Evolutionary conservation across 768 basidiomycete species (phyloP).

Genomic region (Russula sp.): DNA sequence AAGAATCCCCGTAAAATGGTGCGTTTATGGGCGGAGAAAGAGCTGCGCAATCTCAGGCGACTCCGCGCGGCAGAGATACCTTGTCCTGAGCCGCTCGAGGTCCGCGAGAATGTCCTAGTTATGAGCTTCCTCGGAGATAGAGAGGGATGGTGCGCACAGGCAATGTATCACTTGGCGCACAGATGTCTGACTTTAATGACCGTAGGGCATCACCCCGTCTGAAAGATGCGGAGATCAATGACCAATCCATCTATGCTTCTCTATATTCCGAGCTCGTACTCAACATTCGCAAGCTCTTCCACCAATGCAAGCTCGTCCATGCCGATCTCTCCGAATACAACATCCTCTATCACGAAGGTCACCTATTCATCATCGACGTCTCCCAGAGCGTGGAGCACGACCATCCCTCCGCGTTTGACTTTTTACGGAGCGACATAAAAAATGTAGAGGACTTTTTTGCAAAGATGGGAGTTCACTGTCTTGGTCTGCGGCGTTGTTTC

Average conservation of each 20-base stretch:
- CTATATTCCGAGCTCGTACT: conserved; percentile 82
- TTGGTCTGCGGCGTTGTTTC: conserved; percentile 81
- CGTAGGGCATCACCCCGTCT: conserved; percentile 86
- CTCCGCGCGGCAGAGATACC: conserved; percentile 77
- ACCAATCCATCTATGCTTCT: conserved; percentile 45
- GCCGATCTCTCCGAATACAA: conserved; percentile 99
- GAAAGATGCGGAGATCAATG: conserved; percentile 75
- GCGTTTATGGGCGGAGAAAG: conserved; percentile 97
- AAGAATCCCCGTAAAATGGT: conserved; percentile 99
- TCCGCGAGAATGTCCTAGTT: conserved; percentile 93
- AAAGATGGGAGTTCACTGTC: conserved; percentile 64
- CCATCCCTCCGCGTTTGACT: conserved; percentile 95
- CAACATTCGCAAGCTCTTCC: conserved; percentile 79
- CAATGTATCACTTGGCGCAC: conserved; percentile 2
- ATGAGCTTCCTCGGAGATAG: conserved; percentile 88
- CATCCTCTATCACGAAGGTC: conserved; percentile 78
- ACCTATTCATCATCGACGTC: conserved; percentile 94
- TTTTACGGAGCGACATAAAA: conserved; percentile 85
- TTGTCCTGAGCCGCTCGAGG: conserved; percentile 88
- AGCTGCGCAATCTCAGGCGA: conserved; percentile 92
- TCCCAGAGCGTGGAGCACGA: conserved; percentile 99
- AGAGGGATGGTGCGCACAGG: conserved; percentile 67
- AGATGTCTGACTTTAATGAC: conserved; percentile 12
- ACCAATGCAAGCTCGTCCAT: conserved; percentile 90
- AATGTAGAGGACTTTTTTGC: conserved; percentile 94